A percentile compares a stretch with the other conserved stretches of the same genome.
These are phyloP conservation scores for Tylopilus plumbeoviolaceoides DNA, from an alignment of 768 basidiomycete genomes.

Conservation along the genomic window DNA sequence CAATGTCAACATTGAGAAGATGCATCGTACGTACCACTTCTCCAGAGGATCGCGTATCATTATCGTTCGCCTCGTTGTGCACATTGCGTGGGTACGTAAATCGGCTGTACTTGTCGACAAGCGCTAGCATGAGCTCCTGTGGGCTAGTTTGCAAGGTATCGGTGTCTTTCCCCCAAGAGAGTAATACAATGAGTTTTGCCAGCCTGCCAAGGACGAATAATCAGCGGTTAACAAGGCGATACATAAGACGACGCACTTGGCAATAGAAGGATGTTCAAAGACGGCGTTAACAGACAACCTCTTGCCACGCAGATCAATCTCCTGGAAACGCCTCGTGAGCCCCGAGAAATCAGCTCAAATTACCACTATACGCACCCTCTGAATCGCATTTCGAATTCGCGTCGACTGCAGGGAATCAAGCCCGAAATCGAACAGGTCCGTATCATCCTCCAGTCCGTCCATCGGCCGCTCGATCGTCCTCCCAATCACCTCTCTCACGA, in stretches of 20 bases:
- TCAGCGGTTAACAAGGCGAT: neutral
- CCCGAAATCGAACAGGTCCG: conserved; percentile 45
- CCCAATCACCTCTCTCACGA: conserved; percentile 15
- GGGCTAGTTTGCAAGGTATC: conserved; percentile 20
- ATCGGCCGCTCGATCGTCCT: conserved; percentile 20
- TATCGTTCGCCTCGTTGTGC: conserved; percentile 6
- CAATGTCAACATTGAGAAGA: neutral
- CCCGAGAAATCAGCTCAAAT: neutral
- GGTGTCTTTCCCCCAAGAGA: conserved; percentile 30
- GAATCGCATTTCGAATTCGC: conserved; percentile 45
- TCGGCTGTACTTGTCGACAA: conserved; percentile 42
- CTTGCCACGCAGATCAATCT: conserved; percentile 19
- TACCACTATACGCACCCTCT: conserved; percentile 30
- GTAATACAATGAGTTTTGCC: conserved; percentile 36
- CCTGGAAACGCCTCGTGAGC: conserved; percentile 3
- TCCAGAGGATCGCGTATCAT: conserved; percentile 6
- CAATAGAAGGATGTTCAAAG: conserved; percentile 46
- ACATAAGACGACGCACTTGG: conserved; percentile 25
- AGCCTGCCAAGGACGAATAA: conserved; percentile 19
- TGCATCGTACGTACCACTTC: conserved; percentile 14
- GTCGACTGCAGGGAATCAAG: conserved; percentile 53
- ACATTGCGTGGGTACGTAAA: conserved; percentile 4
- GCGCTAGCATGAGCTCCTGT: conserved; percentile 39
- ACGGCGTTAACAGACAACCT: conserved; percentile 33
- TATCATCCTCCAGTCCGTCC: conserved; percentile 23